Conservation (phyloP, 768 basidiomycete genomes). For the Russula compacta region DNA sequence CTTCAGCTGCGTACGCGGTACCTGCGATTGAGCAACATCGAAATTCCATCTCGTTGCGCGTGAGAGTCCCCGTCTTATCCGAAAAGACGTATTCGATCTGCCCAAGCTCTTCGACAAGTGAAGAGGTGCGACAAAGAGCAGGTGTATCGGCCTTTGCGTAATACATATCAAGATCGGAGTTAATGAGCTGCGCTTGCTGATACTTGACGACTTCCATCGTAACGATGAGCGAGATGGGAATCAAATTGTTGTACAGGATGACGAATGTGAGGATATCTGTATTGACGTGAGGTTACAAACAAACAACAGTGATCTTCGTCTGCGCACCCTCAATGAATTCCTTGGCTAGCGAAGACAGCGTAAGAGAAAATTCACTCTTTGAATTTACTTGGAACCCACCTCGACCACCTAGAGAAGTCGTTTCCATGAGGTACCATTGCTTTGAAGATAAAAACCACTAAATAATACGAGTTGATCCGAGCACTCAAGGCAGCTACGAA, state of each 20-base stretch:
- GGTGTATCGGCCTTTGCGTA: slow-evolving; percentile 92
- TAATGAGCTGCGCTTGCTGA: slow-evolving; percentile 95
- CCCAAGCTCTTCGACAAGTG: slow-evolving; percentile 95
- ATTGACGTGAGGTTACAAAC: neutral
- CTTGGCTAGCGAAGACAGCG: slow-evolving; percentile 39
- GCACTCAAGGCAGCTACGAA: neutral
- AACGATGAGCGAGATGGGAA: slow-evolving; percentile 97
- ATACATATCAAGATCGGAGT: slow-evolving; percentile 98
- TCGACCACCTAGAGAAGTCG: slow-evolving; percentile 48
- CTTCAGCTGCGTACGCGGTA: slow-evolving; percentile 78
- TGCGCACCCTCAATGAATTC: slow-evolving; percentile 73
- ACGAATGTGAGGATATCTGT: slow-evolving; percentile 95
- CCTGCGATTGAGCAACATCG: slow-evolving; percentile 84
- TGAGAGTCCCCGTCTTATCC: slow-evolving; percentile 92
- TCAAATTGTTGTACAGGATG: slow-evolving; percentile 97
- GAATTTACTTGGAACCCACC: slow-evolving; percentile 32
- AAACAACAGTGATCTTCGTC: neutral
- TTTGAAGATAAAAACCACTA: slow-evolving; percentile 80
- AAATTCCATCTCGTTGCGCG: slow-evolving; percentile 98
- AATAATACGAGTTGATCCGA: neutral
- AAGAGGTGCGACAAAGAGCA: slow-evolving; percentile 94
- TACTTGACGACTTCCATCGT: slow-evolving; percentile 99
- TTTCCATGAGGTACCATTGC: slow-evolving; percentile 85
- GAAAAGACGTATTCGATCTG: slow-evolving; percentile 97
- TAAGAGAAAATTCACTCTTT: slow-evolving; percentile 1